phyloP scores from a whole-genome alignment of 306 rosid species.

The Adenanthera pavonina region DNA sequence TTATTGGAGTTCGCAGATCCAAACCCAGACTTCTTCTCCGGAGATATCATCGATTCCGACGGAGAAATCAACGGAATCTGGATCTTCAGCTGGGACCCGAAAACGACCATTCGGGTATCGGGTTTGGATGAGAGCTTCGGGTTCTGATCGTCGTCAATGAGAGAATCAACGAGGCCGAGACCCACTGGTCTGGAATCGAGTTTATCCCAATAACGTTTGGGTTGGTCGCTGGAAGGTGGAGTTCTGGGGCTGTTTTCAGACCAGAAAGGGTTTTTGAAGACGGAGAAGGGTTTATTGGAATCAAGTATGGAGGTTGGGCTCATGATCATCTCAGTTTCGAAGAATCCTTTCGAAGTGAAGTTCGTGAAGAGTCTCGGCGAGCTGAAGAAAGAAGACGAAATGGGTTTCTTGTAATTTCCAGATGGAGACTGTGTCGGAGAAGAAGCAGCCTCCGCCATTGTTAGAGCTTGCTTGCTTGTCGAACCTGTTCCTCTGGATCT shows the following conservation, averaged over 20 bases:
- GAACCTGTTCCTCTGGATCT: constrained; percentile 22
- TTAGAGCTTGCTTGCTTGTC: constrained; percentile 25
- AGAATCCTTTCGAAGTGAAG: constrained; percentile 47
- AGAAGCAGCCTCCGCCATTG: constrained; percentile 58
- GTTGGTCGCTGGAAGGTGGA: constrained; percentile 49
- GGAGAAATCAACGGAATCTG: constrained; percentile 54
- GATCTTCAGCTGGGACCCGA: constrained; percentile 80
- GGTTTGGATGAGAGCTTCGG: constrained; percentile 40
- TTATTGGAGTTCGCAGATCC: constrained; percentile 33
- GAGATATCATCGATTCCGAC: constrained; percentile 44
- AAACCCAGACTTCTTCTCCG: constrained; percentile 16
- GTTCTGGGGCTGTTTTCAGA: constrained; percentile 56
- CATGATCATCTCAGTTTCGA: constrained; percentile 63
- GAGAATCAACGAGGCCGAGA: constrained; percentile 74
- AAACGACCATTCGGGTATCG: constrained; percentile 60
- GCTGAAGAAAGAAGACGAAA: constrained; percentile 58
- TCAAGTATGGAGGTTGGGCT: constrained; percentile 90
- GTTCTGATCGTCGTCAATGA: constrained; percentile 46
- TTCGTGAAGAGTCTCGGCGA: constrained; percentile 61
- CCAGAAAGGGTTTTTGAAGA: constrained; percentile 58
- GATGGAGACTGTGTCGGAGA: constrained; percentile 46
- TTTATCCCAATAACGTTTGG: constrained; percentile 64
- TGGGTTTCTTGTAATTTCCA: constrained; percentile 48
- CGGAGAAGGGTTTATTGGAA: constrained; percentile 52
- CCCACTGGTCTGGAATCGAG: constrained; percentile 62